Percentiles rank a stretch among this genome's conserved stretches.
phyloP scores from a whole-genome alignment of 2,329 filamentous ascomycete species.

The Exserohilum turcica region DNA sequence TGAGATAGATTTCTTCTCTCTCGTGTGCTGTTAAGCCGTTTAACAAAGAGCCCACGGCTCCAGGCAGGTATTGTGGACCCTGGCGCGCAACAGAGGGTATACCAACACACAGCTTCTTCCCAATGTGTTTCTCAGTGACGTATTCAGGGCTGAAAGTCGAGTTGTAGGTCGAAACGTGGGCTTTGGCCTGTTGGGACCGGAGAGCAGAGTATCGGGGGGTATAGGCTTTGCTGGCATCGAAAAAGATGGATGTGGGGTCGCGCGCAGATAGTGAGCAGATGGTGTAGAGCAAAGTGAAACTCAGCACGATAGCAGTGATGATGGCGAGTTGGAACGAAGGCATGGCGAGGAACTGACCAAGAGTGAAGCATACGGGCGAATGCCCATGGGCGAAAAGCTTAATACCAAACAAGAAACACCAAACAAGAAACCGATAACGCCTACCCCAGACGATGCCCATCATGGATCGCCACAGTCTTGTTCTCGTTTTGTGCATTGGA shows the following conservation, averaged over 20 bases:
- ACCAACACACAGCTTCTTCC: slow-evolving; percentile 51
- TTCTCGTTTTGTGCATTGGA: too few species aligned
- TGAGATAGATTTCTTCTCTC: slow-evolving; percentile 49
- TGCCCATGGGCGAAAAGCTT: neutral
- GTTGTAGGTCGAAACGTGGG: slow-evolving; percentile 30
- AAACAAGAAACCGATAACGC: neutral
- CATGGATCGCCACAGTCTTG: neutral
- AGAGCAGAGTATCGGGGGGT: slow-evolving; percentile 39
- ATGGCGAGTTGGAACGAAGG: slow-evolving; percentile 9
- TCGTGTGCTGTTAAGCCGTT: slow-evolving; percentile 51
- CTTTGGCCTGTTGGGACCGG: slow-evolving; percentile 36
- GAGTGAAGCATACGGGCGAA: neutral
- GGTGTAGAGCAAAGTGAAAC: slow-evolving; percentile 28
- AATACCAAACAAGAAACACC: neutral
- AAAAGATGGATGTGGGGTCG: slow-evolving; percentile 47
- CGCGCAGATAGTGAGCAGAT: slow-evolving; percentile 32
- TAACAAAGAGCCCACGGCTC: slow-evolving; percentile 52
- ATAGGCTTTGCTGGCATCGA: slow-evolving; percentile 40
- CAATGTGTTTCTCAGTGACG: slow-evolving; percentile 12
- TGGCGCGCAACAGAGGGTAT: slow-evolving; percentile 51
- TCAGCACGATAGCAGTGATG: slow-evolving; percentile 21
- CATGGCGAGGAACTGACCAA: neutral
- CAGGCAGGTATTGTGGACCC: slow-evolving; percentile 49
- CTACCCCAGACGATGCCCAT: neutral
- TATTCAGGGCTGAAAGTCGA: slow-evolving; percentile 20